Conservation (phyloP, 768 basidiomycete genomes). For the Mycena indigotica region DNA sequence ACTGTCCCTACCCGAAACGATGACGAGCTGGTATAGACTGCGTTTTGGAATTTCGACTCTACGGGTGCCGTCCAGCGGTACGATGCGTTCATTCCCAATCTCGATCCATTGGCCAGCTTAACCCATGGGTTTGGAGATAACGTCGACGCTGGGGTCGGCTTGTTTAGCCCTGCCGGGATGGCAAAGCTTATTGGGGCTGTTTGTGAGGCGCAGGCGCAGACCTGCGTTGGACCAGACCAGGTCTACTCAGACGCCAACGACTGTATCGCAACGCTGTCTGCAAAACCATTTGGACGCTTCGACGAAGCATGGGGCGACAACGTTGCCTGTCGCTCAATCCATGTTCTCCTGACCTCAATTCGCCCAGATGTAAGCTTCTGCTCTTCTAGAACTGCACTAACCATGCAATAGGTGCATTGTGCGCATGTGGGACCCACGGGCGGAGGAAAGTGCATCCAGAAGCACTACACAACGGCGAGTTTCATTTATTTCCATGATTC, state of each 20-base stretch:
- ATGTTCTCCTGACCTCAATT: neutral
- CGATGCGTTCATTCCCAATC: conserved; percentile 1
- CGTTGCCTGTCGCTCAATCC: conserved; percentile 1
- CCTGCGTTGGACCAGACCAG: conserved; percentile 1
- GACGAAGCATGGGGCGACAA: conserved; percentile 14
- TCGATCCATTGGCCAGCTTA: neutral
- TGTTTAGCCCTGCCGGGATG: neutral
- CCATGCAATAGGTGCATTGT: neutral
- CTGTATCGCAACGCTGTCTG: conserved; percentile 1
- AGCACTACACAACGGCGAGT: neutral
- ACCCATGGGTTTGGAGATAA: neutral
- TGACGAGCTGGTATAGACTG: neutral
- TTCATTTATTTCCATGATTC: neutral
- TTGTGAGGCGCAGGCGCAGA: neutral
- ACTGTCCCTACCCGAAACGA: neutral
- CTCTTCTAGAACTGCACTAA: neutral
- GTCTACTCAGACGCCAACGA: neutral
- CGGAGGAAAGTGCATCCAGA: neutral
- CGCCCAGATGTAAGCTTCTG: conserved; percentile 2
- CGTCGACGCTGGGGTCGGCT: conserved; percentile 1
- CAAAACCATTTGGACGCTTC: neutral
- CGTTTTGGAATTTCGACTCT: conserved; percentile 8
- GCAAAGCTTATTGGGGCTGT: neutral
- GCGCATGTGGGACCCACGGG: neutral
- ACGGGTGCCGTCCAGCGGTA: neutral